Evolutionary conservation across 2,329 filamentous ascomycete genomes (phyloP).

Genomic region (Colletotrichum sp.): DNA sequence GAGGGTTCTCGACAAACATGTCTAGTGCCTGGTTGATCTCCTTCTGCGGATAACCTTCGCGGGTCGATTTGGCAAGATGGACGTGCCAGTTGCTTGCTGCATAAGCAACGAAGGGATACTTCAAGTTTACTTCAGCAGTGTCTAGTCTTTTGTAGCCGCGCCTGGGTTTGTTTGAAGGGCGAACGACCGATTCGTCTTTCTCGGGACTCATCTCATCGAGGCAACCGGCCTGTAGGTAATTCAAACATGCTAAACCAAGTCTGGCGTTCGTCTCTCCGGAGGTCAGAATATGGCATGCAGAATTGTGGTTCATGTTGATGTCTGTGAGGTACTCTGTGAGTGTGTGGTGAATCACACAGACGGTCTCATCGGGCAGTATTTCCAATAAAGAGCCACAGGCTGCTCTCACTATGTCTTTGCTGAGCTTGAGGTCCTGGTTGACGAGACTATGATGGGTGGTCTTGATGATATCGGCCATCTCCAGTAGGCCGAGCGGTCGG

Average conservation of each 20-base stretch:
- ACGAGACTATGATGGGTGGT: background rate
- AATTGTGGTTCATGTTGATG: background rate
- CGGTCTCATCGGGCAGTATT: background rate
- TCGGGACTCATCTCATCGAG: background rate
- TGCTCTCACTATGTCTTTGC: background rate
- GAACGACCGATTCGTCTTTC: accelerated
- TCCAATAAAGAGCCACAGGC: background rate
- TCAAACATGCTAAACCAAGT: background rate
- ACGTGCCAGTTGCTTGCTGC: constrained; percentile 32
- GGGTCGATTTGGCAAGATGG: constrained; percentile 27
- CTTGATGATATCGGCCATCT: constrained; percentile 36
- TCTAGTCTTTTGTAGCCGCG: background rate
- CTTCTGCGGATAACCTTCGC: constrained; percentile 20
- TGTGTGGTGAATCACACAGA: background rate
- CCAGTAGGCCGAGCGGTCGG: constrained; percentile 44
- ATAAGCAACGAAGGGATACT: constrained; percentile 33
- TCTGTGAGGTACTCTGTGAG: background rate
- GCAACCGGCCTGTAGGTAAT: constrained; percentile 24
- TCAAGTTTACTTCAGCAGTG: background rate
- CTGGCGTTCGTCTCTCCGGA: background rate
- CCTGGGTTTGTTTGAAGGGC: background rate
- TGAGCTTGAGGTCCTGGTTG: background rate
- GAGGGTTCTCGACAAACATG: background rate
- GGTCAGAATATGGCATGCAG: background rate
- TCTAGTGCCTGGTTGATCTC: background rate